phyloP scores from a whole-genome alignment of 352 stramenopile genomes.

The Thraustochytrium sp. region DNA sequence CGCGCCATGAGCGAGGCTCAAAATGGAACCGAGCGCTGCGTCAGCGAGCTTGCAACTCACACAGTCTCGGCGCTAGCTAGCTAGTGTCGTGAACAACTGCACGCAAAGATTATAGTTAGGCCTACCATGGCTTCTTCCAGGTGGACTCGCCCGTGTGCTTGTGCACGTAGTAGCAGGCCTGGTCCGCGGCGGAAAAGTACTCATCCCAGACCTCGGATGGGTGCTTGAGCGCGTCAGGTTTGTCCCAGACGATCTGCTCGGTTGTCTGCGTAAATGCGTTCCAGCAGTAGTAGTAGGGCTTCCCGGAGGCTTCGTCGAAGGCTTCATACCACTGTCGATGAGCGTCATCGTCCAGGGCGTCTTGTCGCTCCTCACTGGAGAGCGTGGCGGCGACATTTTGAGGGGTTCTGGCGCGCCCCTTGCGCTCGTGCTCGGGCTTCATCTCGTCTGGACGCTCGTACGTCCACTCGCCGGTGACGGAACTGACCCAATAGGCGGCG shows the following conservation, averaged over 20 bases:
- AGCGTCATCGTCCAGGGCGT: neutral
- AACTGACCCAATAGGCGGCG: neutral
- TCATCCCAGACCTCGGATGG: neutral
- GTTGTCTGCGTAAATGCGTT: slow-evolving; percentile 17
- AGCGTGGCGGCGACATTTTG: neutral
- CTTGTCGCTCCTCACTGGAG: neutral
- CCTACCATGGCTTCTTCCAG: slow-evolving; percentile 35
- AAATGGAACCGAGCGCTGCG: too few species aligned
- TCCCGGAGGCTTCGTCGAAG: slow-evolving; percentile 3
- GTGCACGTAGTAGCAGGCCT: slow-evolving; percentile 17
- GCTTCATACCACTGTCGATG: slow-evolving; percentile 16
- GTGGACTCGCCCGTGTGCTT: neutral
- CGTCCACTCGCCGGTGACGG: slow-evolving; percentile 13
- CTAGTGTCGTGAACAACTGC: neutral
- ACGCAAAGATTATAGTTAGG: neutral
- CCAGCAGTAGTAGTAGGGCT: slow-evolving; percentile 12
- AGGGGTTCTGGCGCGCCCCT: neutral
- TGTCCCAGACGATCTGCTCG: slow-evolving; percentile 34
- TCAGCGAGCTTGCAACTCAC: too few species aligned
- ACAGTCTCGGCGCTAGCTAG: too few species aligned
- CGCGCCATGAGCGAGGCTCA: too few species aligned
- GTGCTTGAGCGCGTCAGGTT: neutral
- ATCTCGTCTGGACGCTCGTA: neutral
- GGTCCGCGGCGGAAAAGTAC: slow-evolving; percentile 14
- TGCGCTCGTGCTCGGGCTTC: neutral